Base-by-base conservation (phyloP, 768 basidiomycete genomes). In the Termitomyces sp. region DNA sequence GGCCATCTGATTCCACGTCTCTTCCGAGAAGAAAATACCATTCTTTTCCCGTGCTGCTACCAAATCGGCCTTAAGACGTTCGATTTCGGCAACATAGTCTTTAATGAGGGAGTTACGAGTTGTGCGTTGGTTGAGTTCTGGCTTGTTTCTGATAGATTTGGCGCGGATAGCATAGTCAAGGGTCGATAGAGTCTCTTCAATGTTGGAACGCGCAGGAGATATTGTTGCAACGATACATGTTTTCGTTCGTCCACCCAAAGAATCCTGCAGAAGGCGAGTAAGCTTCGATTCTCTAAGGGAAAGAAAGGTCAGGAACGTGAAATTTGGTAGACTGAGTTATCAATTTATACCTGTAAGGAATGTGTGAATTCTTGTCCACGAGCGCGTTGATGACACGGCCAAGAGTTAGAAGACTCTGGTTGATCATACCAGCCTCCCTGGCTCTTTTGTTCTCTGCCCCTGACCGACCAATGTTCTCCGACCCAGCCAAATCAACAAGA, bases 361-460 rank as follows among this genome's bases (percentile, higher is more conserved):
- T 89, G 68, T 98, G 97, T 31, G 86, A 79, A 0, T 91, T 87
- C 63, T 84, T 89, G 64, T 98, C 95, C 53, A 98, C 97, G 43
- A 99, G 81, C 10, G 92, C 92, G 61, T 95, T 97, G 64, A 99
- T 98, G 37, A 98, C 97, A 32, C 97, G 78, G 0, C 97, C 97
- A 14, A 99, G 84, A n/a, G 97, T 98, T 2, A 99, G 77, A 48
- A 99, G 77, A 66, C 92, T 95, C 73, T 97, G 93, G 66, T 98
- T 99, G 70, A 99, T 98, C 90, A 95, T 97, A 11, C 97, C 97
- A 1, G 97, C 97, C 68, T 99, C 97, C 62, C 93, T 81, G 12
- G 97, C 97, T 56, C 95, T 77, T 69, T 92, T 94, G 65, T 97
- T 92, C 69, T 95, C 93, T 2, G 97, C 97, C 17, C 97, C 97